Evolutionary conservation across 2,329 filamentous ascomycete genomes (phyloP).

Genomic region (Colletotrichum liriopes): DNA sequence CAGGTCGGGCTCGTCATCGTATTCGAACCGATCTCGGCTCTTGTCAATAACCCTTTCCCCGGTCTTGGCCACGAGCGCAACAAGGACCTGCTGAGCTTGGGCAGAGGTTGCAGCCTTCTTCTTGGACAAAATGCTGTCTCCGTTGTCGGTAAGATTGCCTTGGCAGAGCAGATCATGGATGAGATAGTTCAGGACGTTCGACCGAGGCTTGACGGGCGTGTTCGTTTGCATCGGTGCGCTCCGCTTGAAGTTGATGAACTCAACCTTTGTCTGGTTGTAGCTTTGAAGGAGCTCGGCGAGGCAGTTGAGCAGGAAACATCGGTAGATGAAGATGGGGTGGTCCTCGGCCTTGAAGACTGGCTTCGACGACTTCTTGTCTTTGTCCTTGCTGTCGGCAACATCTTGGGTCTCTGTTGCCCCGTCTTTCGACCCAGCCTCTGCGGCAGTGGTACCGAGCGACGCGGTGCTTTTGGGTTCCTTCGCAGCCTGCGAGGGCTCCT

Average conservation of each 20-base stretch:
- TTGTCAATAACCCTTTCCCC: conserved; percentile 79
- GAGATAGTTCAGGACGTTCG: conserved; percentile 93
- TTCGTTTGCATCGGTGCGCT: conserved; percentile 86
- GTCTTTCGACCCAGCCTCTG: conserved; percentile 39
- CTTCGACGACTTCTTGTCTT: conserved; percentile 78
- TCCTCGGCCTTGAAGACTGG: conserved; percentile 89
- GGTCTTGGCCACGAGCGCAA: conserved; percentile 90
- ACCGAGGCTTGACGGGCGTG: conserved; percentile 94
- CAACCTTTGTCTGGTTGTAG: conserved; percentile 95
- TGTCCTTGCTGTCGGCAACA: conserved; percentile 47
- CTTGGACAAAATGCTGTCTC: conserved; percentile 83
- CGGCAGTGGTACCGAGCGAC: conserved; percentile 45
- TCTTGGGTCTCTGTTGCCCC: conserved; percentile 36
- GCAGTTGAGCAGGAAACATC: conserved; percentile 94
- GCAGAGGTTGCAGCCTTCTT: conserved; percentile 89
- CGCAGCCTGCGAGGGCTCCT: conserved; percentile 67
- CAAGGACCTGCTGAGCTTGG: conserved; percentile 89
- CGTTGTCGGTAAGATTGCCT: conserved; percentile 75
- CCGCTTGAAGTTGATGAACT: conserved; percentile 99
- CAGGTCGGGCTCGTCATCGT: conserved; percentile 86
- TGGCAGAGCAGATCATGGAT: conserved; percentile 82
- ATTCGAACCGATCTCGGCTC: conserved; percentile 70
- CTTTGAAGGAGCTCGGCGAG: conserved; percentile 90
- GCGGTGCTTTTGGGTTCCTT: conserved; percentile 60
- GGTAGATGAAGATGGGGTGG: conserved; percentile 95